These are phyloP conservation scores for Penicillium coprophilum DNA, from an alignment of 495 filamentous ascomycete species.

Conservation along the genomic window DNA sequence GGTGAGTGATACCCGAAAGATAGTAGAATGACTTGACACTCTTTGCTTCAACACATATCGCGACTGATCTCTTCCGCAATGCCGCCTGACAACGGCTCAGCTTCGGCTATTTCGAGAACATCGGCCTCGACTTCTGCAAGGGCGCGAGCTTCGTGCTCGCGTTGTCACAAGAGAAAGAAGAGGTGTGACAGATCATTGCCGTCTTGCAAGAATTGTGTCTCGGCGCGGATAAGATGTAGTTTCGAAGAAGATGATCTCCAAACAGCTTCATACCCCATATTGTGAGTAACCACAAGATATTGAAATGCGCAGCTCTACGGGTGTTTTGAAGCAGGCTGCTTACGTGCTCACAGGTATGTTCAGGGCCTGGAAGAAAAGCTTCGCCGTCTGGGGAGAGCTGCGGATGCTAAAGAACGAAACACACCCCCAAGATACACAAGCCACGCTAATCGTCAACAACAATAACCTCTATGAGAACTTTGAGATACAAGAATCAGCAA, in stretches of 20 bases:
- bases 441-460: background rate
- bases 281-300: conserved; percentile 23
- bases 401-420: background rate
- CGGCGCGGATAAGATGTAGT: conserved; percentile 36
- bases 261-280: conserved; percentile 37
- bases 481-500: background rate
- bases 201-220: conserved; percentile 34
- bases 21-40: too few relatives aligned
- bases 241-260: conserved; percentile 39
- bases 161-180: conserved; percentile 41
- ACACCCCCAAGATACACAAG: background rate
- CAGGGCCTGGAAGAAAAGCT: conserved; percentile 28
- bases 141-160: conserved; percentile 32
- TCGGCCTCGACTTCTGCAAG: conserved; percentile 3
- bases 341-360: conserved; percentile 30
- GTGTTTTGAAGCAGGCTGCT: background rate
- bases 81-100: background rate
- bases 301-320: too few relatives aligned
- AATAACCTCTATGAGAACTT: background rate
- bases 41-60: background rate
- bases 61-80: background rate
- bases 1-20: too few relatives aligned
- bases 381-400: background rate
- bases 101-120: background rate
- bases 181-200: conserved; percentile 38